These are phyloP conservation scores for Geum urbanum DNA, from an alignment of 306 rosid species.

Conservation along the genomic window DNA sequence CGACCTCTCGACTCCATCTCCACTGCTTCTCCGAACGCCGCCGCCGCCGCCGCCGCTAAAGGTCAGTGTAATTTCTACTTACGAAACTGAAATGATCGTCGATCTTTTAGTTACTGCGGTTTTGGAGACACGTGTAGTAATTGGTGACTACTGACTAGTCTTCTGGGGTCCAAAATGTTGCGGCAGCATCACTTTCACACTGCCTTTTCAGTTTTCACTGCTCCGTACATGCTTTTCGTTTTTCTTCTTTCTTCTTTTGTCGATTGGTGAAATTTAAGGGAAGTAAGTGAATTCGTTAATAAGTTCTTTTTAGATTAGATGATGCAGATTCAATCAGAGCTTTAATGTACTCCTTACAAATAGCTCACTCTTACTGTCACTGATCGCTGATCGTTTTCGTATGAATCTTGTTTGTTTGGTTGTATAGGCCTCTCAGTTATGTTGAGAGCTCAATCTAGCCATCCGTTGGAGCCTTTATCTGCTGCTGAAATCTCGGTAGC, in stretches of 20 bases:
- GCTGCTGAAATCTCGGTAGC: conserved; percentile 90
- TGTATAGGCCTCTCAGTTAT: conserved; percentile 52
- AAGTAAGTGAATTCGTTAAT: background rate
- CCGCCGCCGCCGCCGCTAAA: conserved; percentile 59
- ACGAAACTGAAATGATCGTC: background rate
- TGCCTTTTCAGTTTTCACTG: no score
- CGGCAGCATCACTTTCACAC: background rate
- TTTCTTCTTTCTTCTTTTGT: background rate
- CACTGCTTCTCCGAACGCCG: background rate
- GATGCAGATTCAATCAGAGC: conserved; percentile 1
- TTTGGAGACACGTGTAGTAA: background rate
- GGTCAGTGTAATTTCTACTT: conserved; percentile 26
- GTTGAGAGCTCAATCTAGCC: conserved; percentile 66
- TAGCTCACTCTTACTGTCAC: no score
- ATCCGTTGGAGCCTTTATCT: conserved; percentile 74
- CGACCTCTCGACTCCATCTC: conserved; percentile 48
- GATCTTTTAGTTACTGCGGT: no score
- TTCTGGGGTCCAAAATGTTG: conserved; percentile 18
- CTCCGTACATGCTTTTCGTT: background rate
- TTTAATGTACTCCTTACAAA: no score
- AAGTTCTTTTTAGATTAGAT: background rate
- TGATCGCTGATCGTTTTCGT: background rate
- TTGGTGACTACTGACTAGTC: no score
- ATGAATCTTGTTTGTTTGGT: conserved; percentile 17
- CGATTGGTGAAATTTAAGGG: background rate